Evolutionary conservation across 163 green algal species (phyloP).

Genomic region (Prototheca stagnorum): DNA sequence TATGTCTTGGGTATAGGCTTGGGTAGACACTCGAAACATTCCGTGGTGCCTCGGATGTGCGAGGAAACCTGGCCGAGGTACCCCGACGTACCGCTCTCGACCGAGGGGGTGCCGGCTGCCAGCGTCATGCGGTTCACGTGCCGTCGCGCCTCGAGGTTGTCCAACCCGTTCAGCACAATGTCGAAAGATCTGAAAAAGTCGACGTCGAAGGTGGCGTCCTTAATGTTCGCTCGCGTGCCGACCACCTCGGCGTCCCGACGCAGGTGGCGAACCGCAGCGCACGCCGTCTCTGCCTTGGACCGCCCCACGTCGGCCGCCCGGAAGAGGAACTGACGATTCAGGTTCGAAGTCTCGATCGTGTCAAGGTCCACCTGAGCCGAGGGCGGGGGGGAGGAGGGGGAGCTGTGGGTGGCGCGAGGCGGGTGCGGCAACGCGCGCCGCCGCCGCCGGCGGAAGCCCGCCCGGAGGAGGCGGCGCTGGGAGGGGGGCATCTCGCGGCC

Average conservation of each 20-base stretch:
- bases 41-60: conserved; percentile 51
- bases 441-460: too few species aligned
- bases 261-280: conserved; percentile 45
- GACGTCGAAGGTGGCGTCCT: conserved; percentile 60
- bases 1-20: conserved; percentile 74
- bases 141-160: conserved; percentile 88
- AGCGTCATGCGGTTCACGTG: conserved; percentile 95
- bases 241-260: conserved; percentile 26
- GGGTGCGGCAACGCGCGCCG: too few species aligned
- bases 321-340: conserved; percentile 98
- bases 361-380: conserved; percentile 83
- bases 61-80: conserved; percentile 76
- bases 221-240: conserved; percentile 62
- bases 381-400: too few species aligned
- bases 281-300: conserved; percentile 76
- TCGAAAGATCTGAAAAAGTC: conserved; percentile 82
- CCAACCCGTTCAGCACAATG: conserved; percentile 91
- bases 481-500: too few species aligned
- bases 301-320: conserved; percentile 78
- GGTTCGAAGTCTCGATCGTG: conserved; percentile 97
- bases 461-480: too few species aligned
- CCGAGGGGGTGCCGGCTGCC: conserved; percentile 63
- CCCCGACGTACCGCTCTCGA: conserved; percentile 86
- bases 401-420: too few species aligned
- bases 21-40: conserved; percentile 92